phyloP scores from a whole-genome alignment of 176 grass and related monocot genomes.

The Olyra latifolia region DNA sequence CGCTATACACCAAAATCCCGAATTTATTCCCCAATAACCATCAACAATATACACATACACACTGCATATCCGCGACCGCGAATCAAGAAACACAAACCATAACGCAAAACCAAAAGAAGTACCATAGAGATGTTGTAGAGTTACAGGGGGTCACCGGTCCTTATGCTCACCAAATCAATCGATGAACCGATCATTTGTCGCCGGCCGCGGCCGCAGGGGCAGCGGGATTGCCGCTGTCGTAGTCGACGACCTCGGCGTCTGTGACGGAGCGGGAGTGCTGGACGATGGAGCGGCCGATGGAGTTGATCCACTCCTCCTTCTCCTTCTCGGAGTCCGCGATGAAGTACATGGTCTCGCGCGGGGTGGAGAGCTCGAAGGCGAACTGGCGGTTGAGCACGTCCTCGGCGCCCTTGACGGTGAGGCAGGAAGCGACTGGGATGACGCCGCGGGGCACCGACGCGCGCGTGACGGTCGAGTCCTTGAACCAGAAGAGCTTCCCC shows the following conservation, averaged over 20 bases:
- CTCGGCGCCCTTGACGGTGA: conserved; percentile 96
- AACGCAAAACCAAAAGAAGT: not conserved
- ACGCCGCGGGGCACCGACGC: conserved; percentile 78
- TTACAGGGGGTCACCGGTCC: conserved; percentile 9
- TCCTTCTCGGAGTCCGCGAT: conserved; percentile 98
- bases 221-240: conserved; percentile 51
- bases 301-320: conserved; percentile 99
- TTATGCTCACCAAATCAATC: conserved; percentile 41
- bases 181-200: conserved; percentile 29
- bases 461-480: conserved; percentile 65
- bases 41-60: conserved; percentile 45
- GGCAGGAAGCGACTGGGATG: conserved; percentile 76
- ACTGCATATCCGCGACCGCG: not conserved
- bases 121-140: conserved; percentile 13
- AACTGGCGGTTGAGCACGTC: conserved; percentile 84
- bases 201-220: not conserved
- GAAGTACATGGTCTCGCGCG: conserved; percentile 94
- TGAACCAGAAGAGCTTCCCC: conserved; percentile 97
- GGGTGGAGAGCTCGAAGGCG: conserved; percentile 91
- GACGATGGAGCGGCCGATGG: conserved; percentile 93
- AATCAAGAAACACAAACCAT: conserved; percentile 18
- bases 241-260: conserved; percentile 85
- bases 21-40: conserved; percentile 34
- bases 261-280: conserved; percentile 93
- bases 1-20: conserved; percentile 29